phyloP scores from a whole-genome alignment of 768 basidiomycete species.

The Xerocomus spinulosus region DNA sequence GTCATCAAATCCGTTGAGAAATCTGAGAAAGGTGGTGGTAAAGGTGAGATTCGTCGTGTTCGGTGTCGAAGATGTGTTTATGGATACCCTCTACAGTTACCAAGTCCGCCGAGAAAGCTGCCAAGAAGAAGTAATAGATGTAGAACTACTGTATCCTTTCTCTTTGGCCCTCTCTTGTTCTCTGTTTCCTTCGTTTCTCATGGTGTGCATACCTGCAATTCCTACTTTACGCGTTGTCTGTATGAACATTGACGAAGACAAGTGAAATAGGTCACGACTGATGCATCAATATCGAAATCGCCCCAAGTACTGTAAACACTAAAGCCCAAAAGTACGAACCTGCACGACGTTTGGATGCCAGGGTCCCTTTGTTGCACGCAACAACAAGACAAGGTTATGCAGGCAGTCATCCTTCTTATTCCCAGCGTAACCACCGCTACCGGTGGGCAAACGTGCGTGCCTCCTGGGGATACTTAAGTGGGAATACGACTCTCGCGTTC shows the following conservation, averaged over 20 bases:
- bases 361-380: no score
- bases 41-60: conserved; percentile 48
- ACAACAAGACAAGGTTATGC: no score
- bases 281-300: no score
- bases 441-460: no score
- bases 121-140: conserved; percentile 93
- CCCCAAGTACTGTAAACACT: no score
- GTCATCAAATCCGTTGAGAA: conserved; percentile 98
- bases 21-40: conserved; percentile 84
- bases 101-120: conserved; percentile 93
- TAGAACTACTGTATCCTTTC: conserved; percentile 59
- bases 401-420: no score
- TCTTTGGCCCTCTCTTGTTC: conserved; percentile 40
- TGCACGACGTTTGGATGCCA: no score
- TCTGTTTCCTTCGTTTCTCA: conserved; percentile 32
- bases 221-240: conserved; percentile 41
- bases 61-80: conserved; percentile 6
- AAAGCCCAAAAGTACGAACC: no score
- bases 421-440: no score
- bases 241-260: conserved; percentile 45
- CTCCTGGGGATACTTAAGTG: no score
- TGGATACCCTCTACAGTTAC: conserved; percentile 56
- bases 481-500: no score
- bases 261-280: conserved; percentile 25
- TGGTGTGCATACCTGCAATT: conserved; percentile 34